Conservation (phyloP, 75 land plant species). For the Pinus tabuliformis region DNA sequence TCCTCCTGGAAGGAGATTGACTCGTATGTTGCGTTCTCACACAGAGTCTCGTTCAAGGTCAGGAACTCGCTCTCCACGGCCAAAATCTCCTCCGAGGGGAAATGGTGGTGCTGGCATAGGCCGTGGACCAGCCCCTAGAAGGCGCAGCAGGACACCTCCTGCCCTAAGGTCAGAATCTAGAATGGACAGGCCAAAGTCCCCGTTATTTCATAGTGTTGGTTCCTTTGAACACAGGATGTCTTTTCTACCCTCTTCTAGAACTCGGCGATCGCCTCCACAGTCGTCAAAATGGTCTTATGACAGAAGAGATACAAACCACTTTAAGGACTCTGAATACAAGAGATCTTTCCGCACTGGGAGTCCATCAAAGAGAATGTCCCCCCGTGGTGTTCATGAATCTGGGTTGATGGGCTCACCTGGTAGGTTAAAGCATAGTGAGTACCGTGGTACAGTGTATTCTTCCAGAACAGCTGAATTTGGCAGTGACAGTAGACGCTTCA, state of each 20-base stretch:
- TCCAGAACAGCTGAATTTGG: slow-evolving; percentile 20
- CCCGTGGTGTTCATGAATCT: slow-evolving; percentile 39
- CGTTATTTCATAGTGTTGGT: slow-evolving; percentile 16
- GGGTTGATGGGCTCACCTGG: slow-evolving; percentile 19
- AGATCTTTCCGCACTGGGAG: slow-evolving; percentile 16
- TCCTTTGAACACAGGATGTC: slow-evolving; percentile 27
- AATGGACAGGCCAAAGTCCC: slow-evolving; percentile 25
- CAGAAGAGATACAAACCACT: slow-evolving; percentile 33
- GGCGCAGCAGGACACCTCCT: slow-evolving; percentile 35
- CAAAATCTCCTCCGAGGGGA: slow-evolving; percentile 34
- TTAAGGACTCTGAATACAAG: slow-evolving; percentile 29
- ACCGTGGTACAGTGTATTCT: slow-evolving; percentile 17
- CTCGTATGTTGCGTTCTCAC: slow-evolving; percentile 17
- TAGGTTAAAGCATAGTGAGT: slow-evolving; percentile 22
- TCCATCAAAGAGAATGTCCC: slow-evolving; percentile 43
- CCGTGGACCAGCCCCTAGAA: slow-evolving; percentile 9
- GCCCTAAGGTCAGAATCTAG: slow-evolving; percentile 30
- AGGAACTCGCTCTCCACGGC: slow-evolving; percentile 34
- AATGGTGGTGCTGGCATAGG: slow-evolving; percentile 14
- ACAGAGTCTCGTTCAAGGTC: slow-evolving; percentile 40
- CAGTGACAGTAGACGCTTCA: slow-evolving; percentile 18
- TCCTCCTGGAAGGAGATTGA: slow-evolving; percentile 13
- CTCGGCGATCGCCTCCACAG: slow-evolving; percentile 48
- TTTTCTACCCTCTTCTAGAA: slow-evolving; percentile 32
- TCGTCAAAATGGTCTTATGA: slow-evolving; percentile 51